These are phyloP conservation scores for Nitzschia palea DNA, from an alignment of 108 stramenopile species.

Conservation along the genomic window DNA sequence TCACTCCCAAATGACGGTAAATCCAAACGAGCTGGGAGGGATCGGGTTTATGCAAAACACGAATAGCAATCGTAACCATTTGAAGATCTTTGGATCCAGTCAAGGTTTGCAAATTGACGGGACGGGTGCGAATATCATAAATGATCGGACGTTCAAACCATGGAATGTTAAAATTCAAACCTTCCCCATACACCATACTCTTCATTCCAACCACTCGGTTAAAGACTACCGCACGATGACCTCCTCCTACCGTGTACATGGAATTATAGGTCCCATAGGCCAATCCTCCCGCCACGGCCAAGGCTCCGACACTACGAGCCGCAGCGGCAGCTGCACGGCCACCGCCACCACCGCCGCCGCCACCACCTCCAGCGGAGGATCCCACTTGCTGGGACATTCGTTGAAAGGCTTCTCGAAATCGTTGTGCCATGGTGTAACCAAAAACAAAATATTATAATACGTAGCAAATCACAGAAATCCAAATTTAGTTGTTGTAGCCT, in stretches of 20 bases:
- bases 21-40: constrained; percentile 89
- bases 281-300: constrained; percentile 73
- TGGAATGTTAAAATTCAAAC: constrained; percentile 97
- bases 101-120: constrained; percentile 92
- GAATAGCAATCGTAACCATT: constrained; percentile 99
- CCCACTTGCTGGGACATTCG: constrained; percentile 76
- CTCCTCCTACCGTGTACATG: constrained; percentile 92
- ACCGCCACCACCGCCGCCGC: constrained; percentile 67
- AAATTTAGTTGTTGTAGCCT: background rate
- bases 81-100: constrained; percentile 98
- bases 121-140: constrained; percentile 96
- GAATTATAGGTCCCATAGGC: constrained; percentile 95
- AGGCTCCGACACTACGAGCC: constrained; percentile 64
- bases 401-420: constrained; percentile 82
- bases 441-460: background rate
- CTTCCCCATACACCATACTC: constrained; percentile 86
- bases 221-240: constrained; percentile 97
- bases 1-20: constrained; percentile 90
- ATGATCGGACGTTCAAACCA: constrained; percentile 97
- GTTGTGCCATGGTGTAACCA: constrained; percentile 72
- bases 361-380: constrained; percentile 40
- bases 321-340: constrained; percentile 79
- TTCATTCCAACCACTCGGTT: constrained; percentile 96
- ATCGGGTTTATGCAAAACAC: constrained; percentile 97
- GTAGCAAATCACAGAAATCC: background rate